A percentile compares a stretch with the other conserved stretches of the same genome.
phyloP scores from a whole-genome alignment of 169 alveolate species.

The Plasmodium adleri region DNA sequence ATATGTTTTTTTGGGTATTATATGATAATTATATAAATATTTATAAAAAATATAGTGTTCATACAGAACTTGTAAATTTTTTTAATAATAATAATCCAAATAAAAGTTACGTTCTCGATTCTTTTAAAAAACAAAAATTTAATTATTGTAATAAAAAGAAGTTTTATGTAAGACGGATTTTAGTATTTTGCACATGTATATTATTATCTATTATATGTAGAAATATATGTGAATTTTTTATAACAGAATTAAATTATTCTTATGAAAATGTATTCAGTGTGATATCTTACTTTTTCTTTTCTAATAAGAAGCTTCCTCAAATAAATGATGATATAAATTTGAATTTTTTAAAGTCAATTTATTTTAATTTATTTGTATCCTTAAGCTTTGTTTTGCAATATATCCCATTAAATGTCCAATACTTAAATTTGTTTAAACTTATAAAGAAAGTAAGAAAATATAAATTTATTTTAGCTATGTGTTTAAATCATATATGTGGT shows the following conservation, averaged over 20 bases:
- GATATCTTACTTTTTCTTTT: constrained; percentile 46
- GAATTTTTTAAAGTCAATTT: constrained; percentile 54
- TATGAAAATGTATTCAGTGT: constrained; percentile 51
- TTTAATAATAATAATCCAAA: constrained; percentile 58
- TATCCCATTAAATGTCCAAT: constrained; percentile 59
- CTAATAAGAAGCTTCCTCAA: constrained; percentile 8
- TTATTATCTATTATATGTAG: constrained; percentile 56
- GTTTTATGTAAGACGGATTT: constrained; percentile 28
- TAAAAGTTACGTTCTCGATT: constrained; percentile 46
- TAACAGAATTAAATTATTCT: constrained; percentile 26
- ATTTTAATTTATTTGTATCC: constrained; percentile 66
- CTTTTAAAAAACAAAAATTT: constrained; percentile 42
- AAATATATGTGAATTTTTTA: constrained; percentile 52
- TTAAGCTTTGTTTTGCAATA: constrained; percentile 62
- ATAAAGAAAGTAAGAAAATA: constrained; percentile 67
- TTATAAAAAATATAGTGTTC: constrained; percentile 65
- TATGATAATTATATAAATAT: constrained; percentile 66
- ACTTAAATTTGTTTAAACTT: constrained; percentile 65
- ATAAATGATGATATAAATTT: constrained; percentile 44
- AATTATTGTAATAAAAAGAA: constrained; percentile 63
- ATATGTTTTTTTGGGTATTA: constrained; percentile 55
- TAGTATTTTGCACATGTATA: constrained; percentile 60
- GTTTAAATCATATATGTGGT: constrained; percentile 69
- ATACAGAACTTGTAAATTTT: constrained; percentile 60
- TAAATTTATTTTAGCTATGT: constrained; percentile 40